These are phyloP conservation scores for Pleurotus eryngii DNA, from an alignment of 768 basidiomycete species.

Conservation along the genomic window DNA sequence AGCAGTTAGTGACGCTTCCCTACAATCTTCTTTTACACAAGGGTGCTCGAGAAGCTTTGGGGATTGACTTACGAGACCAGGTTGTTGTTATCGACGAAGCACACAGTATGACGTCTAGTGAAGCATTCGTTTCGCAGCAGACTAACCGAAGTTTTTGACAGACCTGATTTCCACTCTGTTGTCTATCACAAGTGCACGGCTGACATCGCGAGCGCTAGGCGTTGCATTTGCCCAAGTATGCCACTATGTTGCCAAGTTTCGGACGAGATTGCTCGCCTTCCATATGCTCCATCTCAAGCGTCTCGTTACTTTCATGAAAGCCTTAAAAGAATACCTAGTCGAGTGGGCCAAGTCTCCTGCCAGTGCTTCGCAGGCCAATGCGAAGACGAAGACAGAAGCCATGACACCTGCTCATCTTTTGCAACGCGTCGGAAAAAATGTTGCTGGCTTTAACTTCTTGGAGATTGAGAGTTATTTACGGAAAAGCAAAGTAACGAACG, in stretches of 20 bases:
- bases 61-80: slow-evolving; percentile 81
- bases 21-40: slow-evolving; percentile 90
- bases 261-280: slow-evolving; percentile 63
- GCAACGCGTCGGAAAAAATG: slow-evolving; percentile 61
- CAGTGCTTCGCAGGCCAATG: slow-evolving; percentile 12
- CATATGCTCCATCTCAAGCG: slow-evolving; percentile 83
- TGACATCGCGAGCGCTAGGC: slow-evolving; percentile 54
- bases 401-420: slow-evolving; percentile 68
- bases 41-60: slow-evolving; percentile 79
- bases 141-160: slow-evolving; percentile 21
- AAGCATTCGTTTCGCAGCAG: background rate
- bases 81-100: slow-evolving; percentile 94
- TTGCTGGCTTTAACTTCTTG: slow-evolving; percentile 75
- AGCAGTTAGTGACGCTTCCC: slow-evolving; percentile 83
- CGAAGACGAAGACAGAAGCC: slow-evolving; percentile 46
- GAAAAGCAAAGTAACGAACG: slow-evolving; percentile 66
- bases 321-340: slow-evolving; percentile 55
- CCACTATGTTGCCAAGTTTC: slow-evolving; percentile 75
- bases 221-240: slow-evolving; percentile 73
- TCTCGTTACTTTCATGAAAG: slow-evolving; percentile 68
- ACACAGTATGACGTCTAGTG: slow-evolving; percentile 63
- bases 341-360: slow-evolving; percentile 46
- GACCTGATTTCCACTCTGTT: slow-evolving; percentile 89
- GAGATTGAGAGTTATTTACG: slow-evolving; percentile 81
- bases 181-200: slow-evolving; percentile 71